Evolutionary conservation across 1,284 basidiomycete genomes (phyloP), one percentile per base, ranked within the genome.

Genomic region (Flammula alnicola): DNA sequence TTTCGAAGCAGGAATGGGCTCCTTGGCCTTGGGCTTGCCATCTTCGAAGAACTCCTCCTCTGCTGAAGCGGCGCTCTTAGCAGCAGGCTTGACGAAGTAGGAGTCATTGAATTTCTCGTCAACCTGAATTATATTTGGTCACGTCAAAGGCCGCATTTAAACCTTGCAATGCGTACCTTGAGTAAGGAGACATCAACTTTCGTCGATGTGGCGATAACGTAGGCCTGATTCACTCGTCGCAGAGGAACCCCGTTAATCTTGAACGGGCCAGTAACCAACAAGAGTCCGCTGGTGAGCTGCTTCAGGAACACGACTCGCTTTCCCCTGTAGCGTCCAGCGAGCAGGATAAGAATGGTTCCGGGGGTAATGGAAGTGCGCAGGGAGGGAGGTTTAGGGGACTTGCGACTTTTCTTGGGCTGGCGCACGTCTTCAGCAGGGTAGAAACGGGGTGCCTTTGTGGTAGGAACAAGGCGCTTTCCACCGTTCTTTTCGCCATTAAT

Each of bases 271-370:
- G 95, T 96, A 66, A 99, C 94, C 73, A 99, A 83, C 65, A 99
- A 77, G 63, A 99, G 77, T 57, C 96, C 96, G 60, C 91, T 93
- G 64, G 84, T 84, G 71, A 99, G 79, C 80, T 97, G 95, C 85
- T 98, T 98, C 76, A 99, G 80, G 79, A 95, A 97, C 51, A 99
- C 95, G 60, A 99, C 97, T 45, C 97, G 87, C 86, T 98, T 98
- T 62, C 97, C 97, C 63, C 92, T 81, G 91, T 95, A 99, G 68
- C 96, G 93, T 67, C 97, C 97, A 60, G 96, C 95, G 62, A 99
- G 86, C 65, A 99, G 81, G 74, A 99, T 98, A 62, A 99, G 81
- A 68, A 99, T 84, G 66, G 95, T 91, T 58, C 97, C 97, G 59
- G 95, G 94, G 60, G 89, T 91, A 79, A 99, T 97, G 66, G 88